Base-by-base conservation (phyloP, 257 asterid genomes). In the Ajuga chamaepitys region DNA sequence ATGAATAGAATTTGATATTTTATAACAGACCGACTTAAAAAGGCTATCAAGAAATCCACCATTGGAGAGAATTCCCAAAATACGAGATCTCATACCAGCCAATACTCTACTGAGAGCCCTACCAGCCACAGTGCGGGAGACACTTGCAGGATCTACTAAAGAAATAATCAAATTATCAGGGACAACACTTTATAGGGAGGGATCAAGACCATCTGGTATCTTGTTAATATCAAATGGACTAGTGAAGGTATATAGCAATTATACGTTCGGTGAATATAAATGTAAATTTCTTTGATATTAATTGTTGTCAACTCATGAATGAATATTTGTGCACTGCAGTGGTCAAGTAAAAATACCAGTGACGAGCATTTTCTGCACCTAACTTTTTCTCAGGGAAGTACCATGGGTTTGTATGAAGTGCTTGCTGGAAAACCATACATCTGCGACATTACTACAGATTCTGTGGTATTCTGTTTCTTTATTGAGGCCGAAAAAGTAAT, bases 371-470 rank as follows among this genome's bases (percentile, higher is more conserved):
- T 71, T 63, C 69, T 84, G 82, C 95, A 84, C 74, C 95, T 91
- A 58, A 83, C 89, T 54, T 90, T 88, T 72, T 74, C 95, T 41
- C 97, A 94, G 65, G 97, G 99, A 73, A 86, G 95, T 72, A 88
- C 99, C 17, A 81, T 94, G 79, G 99, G 99, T 66, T 80, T 90
- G 74, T 94, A 94, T 56, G 99, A 94, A 82, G 97, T 86, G 75
- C 95, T 94, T 68, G 86, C 87, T 30, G 91, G 83, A 72, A 90
- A 88, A 93, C 84, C 93, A 37, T 90, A 83, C 72, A 62, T 86
- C 67, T 94, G 97, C 41, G 91, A 90, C 68, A 75, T 90, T 47
- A 58, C 82, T 54, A 73, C 97, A 1, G 95, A 94, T 68, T 88
- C 97, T 35, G 96, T 89, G 75, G 93, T 86, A 34, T 77, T 79